Evolutionary conservation across 805 yeast species (phyloP).

Genomic region (Scheffersomyces stipitis): DNA sequence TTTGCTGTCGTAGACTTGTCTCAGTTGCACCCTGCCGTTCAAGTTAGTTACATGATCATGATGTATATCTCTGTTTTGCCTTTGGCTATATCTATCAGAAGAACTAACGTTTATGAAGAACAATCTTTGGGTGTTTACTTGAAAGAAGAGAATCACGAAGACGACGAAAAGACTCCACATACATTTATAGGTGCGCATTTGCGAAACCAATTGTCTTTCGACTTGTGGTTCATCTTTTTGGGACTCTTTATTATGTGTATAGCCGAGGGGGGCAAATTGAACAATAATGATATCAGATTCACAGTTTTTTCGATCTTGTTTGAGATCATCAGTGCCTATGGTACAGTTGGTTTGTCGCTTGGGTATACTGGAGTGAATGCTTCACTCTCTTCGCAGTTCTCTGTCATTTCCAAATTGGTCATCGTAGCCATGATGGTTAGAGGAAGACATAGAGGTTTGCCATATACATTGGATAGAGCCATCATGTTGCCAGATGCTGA

Average conservation of each 20-base stretch:
- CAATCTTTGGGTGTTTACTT: constrained; percentile 90
- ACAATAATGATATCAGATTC: constrained; percentile 45
- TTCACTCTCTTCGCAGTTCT: constrained; percentile 74
- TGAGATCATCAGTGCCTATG: constrained; percentile 92
- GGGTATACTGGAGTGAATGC: constrained; percentile 72
- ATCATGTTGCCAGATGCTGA: constrained; percentile 77
- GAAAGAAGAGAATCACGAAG: constrained; percentile 28
- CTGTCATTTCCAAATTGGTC: constrained; percentile 73
- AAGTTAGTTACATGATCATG: constrained; percentile 92
- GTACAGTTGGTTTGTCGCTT: constrained; percentile 90
- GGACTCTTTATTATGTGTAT: constrained; percentile 86
- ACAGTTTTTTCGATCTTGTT: constrained; percentile 73
- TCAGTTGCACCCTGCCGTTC: constrained; percentile 81
- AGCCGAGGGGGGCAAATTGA: constrained; percentile 71
- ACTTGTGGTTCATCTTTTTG: constrained; percentile 87
- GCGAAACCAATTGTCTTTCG: constrained; percentile 88
- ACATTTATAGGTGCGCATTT: constrained; percentile 84
- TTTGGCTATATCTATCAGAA: constrained; percentile 90
- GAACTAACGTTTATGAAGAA: constrained; percentile 97
- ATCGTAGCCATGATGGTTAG: constrained; percentile 88
- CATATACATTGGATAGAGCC: constrained; percentile 91
- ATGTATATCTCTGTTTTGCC: constrained; percentile 98
- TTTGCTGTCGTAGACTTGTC: constrained; percentile 71
- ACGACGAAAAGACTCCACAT: constrained; percentile 44
- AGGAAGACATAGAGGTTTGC: constrained; percentile 96